These are phyloP conservation scores for Lachancea meyersii DNA, from an alignment of 805 yeast species.

Conservation along the genomic window DNA sequence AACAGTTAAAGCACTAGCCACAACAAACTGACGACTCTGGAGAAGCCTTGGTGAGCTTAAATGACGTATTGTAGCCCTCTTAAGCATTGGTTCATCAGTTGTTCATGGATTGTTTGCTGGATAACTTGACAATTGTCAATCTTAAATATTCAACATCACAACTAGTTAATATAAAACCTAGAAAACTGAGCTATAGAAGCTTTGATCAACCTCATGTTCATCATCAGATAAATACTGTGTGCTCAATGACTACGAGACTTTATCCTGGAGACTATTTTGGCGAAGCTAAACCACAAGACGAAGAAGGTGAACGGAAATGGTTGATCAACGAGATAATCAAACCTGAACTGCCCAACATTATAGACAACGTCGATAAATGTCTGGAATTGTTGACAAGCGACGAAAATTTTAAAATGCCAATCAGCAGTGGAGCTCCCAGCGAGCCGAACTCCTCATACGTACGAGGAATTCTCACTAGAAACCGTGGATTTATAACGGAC, in stretches of 20 bases:
- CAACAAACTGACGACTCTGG: constrained; percentile 6
- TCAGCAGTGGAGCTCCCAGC: constrained; percentile 26
- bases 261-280: constrained; percentile 29
- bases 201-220: too few species aligned
- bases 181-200: neutral
- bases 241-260: constrained; percentile 33
- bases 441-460: constrained; percentile 26
- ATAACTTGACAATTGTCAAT: too few species aligned
- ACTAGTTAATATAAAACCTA: neutral
- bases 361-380: constrained; percentile 40
- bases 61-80: neutral
- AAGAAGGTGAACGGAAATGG: constrained; percentile 37
- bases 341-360: constrained; percentile 43
- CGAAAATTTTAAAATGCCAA: constrained; percentile 48
- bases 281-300: constrained; percentile 10
- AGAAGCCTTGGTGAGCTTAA: neutral
- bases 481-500: constrained; percentile 46
- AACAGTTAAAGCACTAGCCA: constrained; percentile 11
- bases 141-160: neutral
- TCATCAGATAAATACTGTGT: too few species aligned
- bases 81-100: neutral
- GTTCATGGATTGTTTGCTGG: neutral
- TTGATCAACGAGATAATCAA: constrained; percentile 41
- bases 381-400: constrained; percentile 35
- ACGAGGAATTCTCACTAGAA: constrained; percentile 56